A percentile compares a stretch with the other conserved stretches of the same genome.
Evolutionary conservation across 73 alveolate species (phyloP).

Genomic region (Paramecium tetraurelia): DNA sequence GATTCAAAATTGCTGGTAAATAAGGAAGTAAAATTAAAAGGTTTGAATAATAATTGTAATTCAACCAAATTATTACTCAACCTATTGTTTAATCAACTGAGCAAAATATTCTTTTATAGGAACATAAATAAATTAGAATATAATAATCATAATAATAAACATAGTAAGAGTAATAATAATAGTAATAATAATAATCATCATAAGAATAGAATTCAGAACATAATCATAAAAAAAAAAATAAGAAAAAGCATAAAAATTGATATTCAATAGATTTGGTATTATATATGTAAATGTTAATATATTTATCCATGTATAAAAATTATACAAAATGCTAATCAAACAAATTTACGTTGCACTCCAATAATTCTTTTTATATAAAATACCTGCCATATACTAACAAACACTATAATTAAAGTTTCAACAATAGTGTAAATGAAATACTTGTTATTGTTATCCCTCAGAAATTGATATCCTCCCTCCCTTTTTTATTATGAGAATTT

Average conservation of each 20-base stretch:
- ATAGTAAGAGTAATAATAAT: neutral
- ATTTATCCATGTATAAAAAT: neutral
- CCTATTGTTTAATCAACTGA: neutral
- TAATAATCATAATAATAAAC: neutral
- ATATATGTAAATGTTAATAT: neutral
- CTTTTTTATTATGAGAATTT: conserved; percentile 47
- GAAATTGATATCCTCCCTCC: conserved; percentile 12
- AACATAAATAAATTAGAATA: neutral
- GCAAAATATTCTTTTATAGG: neutral
- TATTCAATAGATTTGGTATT: neutral
- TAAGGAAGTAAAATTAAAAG: neutral
- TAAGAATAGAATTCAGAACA: neutral
- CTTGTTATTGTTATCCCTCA: neutral
- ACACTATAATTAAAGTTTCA: conserved; percentile 29
- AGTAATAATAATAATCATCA: neutral
- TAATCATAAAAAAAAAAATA: neutral
- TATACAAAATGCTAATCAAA: conserved; percentile 16
- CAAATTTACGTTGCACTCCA: conserved; percentile 45
- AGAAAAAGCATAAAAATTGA: neutral
- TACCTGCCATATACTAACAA: conserved; percentile 51
- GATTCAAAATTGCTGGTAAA: conserved; percentile 36
- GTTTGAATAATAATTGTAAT: neutral
- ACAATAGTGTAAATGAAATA: conserved; percentile 10
- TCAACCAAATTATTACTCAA: neutral
- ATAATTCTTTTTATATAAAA: conserved; percentile 46